Evolutionary conservation across 495 filamentous ascomycete genomes (phyloP).

Genomic region (Friedmanniomyces simplex): DNA sequence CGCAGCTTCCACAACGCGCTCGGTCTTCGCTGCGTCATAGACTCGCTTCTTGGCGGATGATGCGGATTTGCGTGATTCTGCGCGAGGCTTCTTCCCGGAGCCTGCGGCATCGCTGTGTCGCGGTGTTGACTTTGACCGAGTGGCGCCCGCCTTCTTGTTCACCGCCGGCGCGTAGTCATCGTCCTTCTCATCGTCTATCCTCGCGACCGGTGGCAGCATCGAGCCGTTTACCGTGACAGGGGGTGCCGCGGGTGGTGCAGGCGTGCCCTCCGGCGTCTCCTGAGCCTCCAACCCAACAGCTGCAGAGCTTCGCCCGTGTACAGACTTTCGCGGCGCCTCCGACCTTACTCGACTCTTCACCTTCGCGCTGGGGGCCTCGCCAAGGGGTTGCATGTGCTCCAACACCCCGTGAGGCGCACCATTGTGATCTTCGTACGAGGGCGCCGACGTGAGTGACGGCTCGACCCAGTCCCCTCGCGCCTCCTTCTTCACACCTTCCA

Average conservation of each 20-base stretch:
- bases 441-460: conserved; percentile 51
- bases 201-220: background rate
- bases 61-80: background rate
- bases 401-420: conserved; percentile 53
- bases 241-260: conserved; percentile 5
- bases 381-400: conserved; percentile 60
- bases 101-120: conserved; percentile 5
- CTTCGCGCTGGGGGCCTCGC: conserved; percentile 47
- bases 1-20: conserved; percentile 23
- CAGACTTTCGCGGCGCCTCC: conserved; percentile 20
- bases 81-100: background rate
- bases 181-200: conserved; percentile 29
- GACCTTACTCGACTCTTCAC: conserved; percentile 33
- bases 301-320: conserved; percentile 10
- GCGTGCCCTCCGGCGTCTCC: conserved; percentile 22
- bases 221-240: background rate
- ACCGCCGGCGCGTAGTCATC: conserved; percentile 26
- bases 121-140: background rate
- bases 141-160: conserved; percentile 13
- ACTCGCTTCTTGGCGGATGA: background rate
- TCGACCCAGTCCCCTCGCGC: conserved; percentile 48
- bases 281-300: conserved; percentile 12
- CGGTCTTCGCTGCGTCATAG: conserved; percentile 10
- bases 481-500: conserved; percentile 28
- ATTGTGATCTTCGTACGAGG: conserved; percentile 58